These are phyloP conservation scores for Ophiosphaerella herpotricha DNA, from an alignment of 2,329 filamentous ascomycete genomes.

Conservation along the genomic window DNA sequence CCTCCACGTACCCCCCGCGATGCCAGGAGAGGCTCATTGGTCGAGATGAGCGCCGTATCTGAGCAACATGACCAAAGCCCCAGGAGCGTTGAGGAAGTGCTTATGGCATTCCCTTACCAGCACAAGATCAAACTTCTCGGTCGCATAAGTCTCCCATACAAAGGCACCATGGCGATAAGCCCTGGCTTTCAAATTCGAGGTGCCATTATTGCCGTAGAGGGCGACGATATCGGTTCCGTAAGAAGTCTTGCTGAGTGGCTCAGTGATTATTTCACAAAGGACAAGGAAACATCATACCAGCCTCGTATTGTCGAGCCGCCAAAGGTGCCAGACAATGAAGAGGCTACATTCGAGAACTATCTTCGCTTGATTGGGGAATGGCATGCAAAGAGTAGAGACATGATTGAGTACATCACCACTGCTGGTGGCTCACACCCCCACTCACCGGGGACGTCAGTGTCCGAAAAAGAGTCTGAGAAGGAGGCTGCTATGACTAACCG, in stretches of 20 bases:
- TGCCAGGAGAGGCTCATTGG: conserved; percentile 16
- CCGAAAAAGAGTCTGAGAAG: conserved; percentile 18
- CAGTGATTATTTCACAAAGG: conserved; percentile 56
- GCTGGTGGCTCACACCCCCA: conserved; percentile 11
- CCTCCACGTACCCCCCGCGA: conserved; percentile 41
- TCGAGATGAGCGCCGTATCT: conserved; percentile 18
- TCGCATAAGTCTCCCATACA: conserved; percentile 73
- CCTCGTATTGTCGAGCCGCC: conserved; percentile 58
- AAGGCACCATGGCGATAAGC: conserved; percentile 27
- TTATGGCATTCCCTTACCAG: conserved; percentile 74
- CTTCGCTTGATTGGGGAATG: conserved; percentile 71
- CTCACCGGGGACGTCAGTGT: conserved; percentile 3
- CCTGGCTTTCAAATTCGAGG: conserved; percentile 62
- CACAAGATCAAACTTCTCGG: conserved; percentile 78
- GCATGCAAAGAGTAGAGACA: conserved; percentile 75
- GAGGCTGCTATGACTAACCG: conserved; percentile 2
- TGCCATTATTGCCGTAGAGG: conserved; percentile 82
- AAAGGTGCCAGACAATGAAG: conserved; percentile 46
- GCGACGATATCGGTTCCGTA: conserved; percentile 67
- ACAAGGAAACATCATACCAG: conserved; percentile 51
- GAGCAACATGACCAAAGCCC: conserved; percentile 45
- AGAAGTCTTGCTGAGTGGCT: conserved; percentile 69
- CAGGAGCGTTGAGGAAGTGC: conserved; percentile 66
- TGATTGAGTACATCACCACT: conserved; percentile 62
- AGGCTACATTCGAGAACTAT: conserved; percentile 58